These are phyloP conservation scores for Cantharellus cinnabarinus DNA, from an alignment of 768 basidiomycete species.

Conservation along the genomic window DNA sequence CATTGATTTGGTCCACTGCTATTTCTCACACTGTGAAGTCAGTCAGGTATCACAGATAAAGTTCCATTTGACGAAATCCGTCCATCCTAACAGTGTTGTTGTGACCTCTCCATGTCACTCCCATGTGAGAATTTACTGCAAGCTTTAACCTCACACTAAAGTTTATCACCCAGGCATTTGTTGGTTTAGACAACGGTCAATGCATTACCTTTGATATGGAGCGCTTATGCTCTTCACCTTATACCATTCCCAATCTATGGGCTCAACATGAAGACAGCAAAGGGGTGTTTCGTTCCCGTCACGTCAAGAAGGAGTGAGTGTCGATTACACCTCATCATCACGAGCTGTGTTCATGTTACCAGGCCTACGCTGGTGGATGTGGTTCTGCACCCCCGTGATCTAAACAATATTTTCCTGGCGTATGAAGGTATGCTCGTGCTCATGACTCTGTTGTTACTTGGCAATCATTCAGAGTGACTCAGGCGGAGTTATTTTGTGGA, in stretches of 20 bases:
- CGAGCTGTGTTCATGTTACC: constrained; percentile 1
- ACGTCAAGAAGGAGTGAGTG: constrained; percentile 19
- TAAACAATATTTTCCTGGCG: constrained; percentile 53
- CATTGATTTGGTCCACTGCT: constrained; percentile 22
- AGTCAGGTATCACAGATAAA: constrained; percentile 15
- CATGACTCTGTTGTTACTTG: background rate
- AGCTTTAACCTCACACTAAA: constrained; percentile 1
- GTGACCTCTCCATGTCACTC: constrained; percentile 47
- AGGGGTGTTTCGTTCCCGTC: constrained; percentile 19
- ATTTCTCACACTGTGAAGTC: constrained; percentile 15
- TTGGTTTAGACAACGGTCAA: constrained; percentile 34
- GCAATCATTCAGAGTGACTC: background rate
- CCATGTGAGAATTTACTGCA: constrained; percentile 30
- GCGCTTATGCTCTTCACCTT: constrained; percentile 43
- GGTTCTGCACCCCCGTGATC: constrained; percentile 47
- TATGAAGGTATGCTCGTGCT: constrained; percentile 35
- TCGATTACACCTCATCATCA: background rate
- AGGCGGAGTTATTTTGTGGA: constrained; percentile 39
- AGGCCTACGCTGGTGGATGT: constrained; percentile 39
- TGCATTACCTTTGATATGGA: constrained; percentile 60
- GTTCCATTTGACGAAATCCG: too few relatives aligned
- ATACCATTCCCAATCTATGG: constrained; percentile 61
- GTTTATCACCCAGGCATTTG: constrained; percentile 22
- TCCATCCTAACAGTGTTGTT: constrained; percentile 25
- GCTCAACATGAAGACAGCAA: constrained; percentile 41